Conservation (phyloP, 192 early-diverging fungal genomes). For the Backusella mclennaniae region DNA sequence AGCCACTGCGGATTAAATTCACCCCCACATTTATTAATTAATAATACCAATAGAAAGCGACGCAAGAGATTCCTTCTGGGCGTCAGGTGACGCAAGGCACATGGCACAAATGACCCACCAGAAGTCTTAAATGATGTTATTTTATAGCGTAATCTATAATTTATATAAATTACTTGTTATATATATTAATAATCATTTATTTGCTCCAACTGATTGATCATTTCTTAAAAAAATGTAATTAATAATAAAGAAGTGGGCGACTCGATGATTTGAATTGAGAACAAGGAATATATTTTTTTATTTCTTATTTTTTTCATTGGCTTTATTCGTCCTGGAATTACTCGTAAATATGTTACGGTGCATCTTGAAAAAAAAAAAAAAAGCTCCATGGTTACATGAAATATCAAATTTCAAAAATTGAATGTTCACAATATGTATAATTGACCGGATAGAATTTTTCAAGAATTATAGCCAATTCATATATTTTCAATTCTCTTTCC, state of each 20-base stretch:
- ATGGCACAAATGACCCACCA: neutral
- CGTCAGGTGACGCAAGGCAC: neutral
- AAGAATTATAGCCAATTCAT: too few species aligned
- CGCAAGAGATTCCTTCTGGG: neutral
- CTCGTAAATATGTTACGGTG: neutral
- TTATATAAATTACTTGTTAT: neutral
- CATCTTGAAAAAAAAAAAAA: too few species aligned
- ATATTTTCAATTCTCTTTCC: too few species aligned
- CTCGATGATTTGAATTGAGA: neutral
- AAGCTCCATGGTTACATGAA: too few species aligned
- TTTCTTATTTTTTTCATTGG: neutral
- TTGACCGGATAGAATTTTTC: too few species aligned
- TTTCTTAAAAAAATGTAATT: neutral
- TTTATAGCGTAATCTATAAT: neutral
- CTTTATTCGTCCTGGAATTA: neutral
- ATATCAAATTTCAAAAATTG: too few species aligned
- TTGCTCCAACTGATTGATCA: neutral
- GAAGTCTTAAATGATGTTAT: constrained; percentile 1
- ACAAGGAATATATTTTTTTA: neutral
- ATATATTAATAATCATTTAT: neutral
- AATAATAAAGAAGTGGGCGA: too few species aligned
- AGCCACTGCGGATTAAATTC: neutral
- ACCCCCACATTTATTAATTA: neutral
- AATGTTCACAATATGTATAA: too few species aligned
- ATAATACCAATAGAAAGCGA: neutral